Evolutionary conservation across 2,329 filamentous ascomycete species (phyloP).

Genomic region (Ophiostoma tasmaniense): DNA sequence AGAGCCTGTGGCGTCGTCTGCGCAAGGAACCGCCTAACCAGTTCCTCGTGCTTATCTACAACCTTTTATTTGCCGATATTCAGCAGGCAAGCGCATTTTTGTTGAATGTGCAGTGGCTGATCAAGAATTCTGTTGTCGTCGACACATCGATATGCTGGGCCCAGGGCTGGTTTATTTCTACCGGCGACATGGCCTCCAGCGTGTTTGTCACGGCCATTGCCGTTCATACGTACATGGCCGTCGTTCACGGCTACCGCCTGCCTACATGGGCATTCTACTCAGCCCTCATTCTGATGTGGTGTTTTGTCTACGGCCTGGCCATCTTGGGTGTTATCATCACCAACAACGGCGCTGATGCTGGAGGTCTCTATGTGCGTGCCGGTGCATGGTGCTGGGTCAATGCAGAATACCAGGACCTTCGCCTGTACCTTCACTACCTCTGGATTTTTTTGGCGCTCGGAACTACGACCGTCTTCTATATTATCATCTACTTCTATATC

Average conservation of each 20-base stretch:
- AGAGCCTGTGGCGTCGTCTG: conserved; percentile 21
- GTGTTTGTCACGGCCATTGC: conserved; percentile 60
- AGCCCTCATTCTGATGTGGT: conserved; percentile 44
- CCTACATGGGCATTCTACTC: conserved; percentile 42
- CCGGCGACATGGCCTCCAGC: conserved; percentile 57
- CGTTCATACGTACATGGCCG: conserved; percentile 55
- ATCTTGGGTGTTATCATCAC: conserved; percentile 41
- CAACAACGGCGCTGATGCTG: conserved; percentile 32
- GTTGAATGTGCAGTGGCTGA: conserved; percentile 53
- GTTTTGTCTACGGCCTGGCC: conserved; percentile 50
- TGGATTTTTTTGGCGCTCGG: conserved; percentile 48
- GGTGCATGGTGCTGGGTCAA: conserved; percentile 63
- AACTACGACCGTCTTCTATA: conserved; percentile 33
- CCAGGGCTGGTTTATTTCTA: conserved; percentile 62
- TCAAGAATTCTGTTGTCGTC: conserved; percentile 44
- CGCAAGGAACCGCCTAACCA: conserved; percentile 46
- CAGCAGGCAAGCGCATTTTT: conserved; percentile 58
- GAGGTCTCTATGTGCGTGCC: conserved; percentile 53
- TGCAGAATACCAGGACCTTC: conserved; percentile 42
- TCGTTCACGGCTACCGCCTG: conserved; percentile 48
- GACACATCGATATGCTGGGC: conserved; percentile 47
- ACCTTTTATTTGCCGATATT: conserved; percentile 59
- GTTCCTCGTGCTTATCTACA: conserved; percentile 61
- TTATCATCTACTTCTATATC: conserved; percentile 32
- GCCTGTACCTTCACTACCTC: conserved; percentile 54